These are phyloP conservation scores for Rhizopus delemar DNA, from an alignment of 371 early-diverging fungal species.

Conservation along the genomic window DNA sequence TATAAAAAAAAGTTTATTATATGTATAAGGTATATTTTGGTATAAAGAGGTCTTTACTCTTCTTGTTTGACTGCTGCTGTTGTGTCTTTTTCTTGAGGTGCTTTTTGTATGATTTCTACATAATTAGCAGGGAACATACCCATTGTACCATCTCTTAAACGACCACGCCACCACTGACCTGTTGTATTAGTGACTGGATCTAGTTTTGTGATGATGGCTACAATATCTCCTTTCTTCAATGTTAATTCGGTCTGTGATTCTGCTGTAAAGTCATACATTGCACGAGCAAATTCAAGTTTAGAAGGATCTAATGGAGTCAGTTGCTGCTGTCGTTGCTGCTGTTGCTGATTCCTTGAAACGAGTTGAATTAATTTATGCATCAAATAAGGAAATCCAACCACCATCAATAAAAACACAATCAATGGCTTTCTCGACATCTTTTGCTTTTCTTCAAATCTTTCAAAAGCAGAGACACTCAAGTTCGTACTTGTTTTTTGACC, in stretches of 20 bases:
- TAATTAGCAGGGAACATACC: conserved; percentile 93
- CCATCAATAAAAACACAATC: conserved; percentile 79
- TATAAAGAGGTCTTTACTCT: too few relatives aligned
- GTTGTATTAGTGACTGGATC: conserved; percentile 73
- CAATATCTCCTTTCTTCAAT: conserved; percentile 82
- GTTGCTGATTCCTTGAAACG: conserved; percentile 47
- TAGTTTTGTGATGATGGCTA: conserved; percentile 77
- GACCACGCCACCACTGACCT: conserved; percentile 92
- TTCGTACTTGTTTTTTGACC: conserved; percentile 59
- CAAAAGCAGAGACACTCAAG: conserved; percentile 57
- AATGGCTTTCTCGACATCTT: conserved; percentile 70
- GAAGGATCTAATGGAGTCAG: conserved; percentile 32
- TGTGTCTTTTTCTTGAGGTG: background rate
- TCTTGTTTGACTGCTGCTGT: background rate
- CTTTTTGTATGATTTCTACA: conserved; percentile 56
- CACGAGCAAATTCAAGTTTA: conserved; percentile 86
- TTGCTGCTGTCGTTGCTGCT: conserved; percentile 19
- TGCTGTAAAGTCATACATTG: conserved; percentile 81
- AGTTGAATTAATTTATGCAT: conserved; percentile 85
- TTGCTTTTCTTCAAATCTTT: conserved; percentile 60
- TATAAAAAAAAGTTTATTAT: too few relatives aligned
- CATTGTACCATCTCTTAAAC: conserved; percentile 76
- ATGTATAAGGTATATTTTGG: too few relatives aligned
- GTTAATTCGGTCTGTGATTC: conserved; percentile 77
- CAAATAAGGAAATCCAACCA: conserved; percentile 90